Evolutionary conservation across 2,329 filamentous ascomycete genomes (phyloP).

Genomic region (Tolypocladium ophioglossoides): DNA sequence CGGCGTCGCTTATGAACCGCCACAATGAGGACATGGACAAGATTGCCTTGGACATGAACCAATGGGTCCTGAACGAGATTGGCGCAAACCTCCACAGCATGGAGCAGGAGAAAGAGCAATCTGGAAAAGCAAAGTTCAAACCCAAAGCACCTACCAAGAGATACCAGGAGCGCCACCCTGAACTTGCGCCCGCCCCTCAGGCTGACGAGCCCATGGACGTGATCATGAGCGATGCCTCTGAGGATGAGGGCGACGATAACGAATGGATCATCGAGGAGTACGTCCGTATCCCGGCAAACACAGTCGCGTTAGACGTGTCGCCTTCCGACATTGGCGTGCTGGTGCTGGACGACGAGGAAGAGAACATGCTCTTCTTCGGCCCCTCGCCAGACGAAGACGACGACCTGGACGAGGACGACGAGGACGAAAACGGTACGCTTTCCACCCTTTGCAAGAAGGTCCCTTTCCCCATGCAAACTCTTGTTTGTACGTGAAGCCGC

Average conservation of each 20-base stretch:
- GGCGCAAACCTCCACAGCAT: constrained; percentile 38
- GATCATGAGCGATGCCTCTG: constrained; percentile 27
- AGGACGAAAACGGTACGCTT: constrained; percentile 52
- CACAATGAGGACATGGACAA: constrained; percentile 35
- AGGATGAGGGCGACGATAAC: constrained; percentile 36
- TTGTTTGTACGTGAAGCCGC: background rate
- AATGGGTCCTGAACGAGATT: constrained; percentile 49
- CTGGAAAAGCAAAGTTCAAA: constrained; percentile 32
- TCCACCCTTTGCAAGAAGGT: background rate
- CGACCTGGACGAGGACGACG: constrained; percentile 46
- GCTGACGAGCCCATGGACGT: constrained; percentile 12
- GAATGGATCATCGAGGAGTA: constrained; percentile 58
- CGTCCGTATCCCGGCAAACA: constrained; percentile 45
- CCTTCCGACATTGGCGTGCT: constrained; percentile 44
- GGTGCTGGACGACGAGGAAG: constrained; percentile 47
- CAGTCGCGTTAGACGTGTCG: constrained; percentile 33
- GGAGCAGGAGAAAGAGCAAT: constrained; percentile 28
- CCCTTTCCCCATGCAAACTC: background rate
- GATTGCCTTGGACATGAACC: constrained; percentile 44
- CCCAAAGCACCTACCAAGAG: constrained; percentile 45
- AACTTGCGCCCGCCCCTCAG: constrained; percentile 8
- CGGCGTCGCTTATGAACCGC: constrained; percentile 20
- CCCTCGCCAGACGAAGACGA: constrained; percentile 52
- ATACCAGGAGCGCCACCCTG: constrained; percentile 45
- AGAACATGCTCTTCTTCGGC: constrained; percentile 49